Conservation (phyloP, 2,329 filamentous ascomycete species). For the Gyromitra esculenta region DNA sequence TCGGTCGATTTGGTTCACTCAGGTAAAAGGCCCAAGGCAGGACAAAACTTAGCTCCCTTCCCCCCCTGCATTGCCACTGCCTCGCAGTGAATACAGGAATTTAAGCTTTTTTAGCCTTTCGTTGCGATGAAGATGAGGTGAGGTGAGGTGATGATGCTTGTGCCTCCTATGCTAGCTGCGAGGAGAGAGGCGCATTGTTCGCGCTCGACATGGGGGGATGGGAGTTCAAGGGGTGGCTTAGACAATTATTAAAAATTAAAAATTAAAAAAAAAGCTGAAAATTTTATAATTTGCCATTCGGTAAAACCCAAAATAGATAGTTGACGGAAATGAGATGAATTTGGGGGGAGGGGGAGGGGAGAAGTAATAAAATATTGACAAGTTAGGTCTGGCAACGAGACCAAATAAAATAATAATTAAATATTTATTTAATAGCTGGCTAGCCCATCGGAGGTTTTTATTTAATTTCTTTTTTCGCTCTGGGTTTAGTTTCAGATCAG, state of each 20-base stretch:
- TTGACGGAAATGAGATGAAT: background rate
- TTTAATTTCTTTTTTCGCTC: background rate
- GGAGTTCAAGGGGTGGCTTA: slow-evolving; percentile 10
- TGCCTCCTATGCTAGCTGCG: background rate
- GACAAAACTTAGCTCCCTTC: background rate
- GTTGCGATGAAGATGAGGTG: background rate
- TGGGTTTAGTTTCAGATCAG: slow-evolving; percentile 1
- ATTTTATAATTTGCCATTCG: slow-evolving; percentile 22
- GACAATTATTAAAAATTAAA: background rate
- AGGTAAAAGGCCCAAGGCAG: slow-evolving; percentile 17
- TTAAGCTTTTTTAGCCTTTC: slow-evolving; percentile 18
- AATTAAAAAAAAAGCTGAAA: slow-evolving; percentile 4
- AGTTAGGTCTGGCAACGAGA: background rate
- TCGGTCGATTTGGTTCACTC: background rate
- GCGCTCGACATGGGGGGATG: background rate
- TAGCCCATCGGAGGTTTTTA: background rate
- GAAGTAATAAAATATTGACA: background rate
- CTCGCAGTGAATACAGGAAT: slow-evolving; percentile 15
- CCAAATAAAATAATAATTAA: slow-evolving; percentile 6
- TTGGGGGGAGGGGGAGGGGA: background rate
- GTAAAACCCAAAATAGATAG: slow-evolving; percentile 5
- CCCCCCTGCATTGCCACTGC: slow-evolving; percentile 30
- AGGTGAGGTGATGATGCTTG: slow-evolving; percentile 8
- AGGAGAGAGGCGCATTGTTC: slow-evolving; percentile 10
- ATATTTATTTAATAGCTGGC: background rate